These are phyloP conservation scores for Lentinula edodes DNA, from an alignment of 768 basidiomycete genomes.

Conservation along the genomic window DNA sequence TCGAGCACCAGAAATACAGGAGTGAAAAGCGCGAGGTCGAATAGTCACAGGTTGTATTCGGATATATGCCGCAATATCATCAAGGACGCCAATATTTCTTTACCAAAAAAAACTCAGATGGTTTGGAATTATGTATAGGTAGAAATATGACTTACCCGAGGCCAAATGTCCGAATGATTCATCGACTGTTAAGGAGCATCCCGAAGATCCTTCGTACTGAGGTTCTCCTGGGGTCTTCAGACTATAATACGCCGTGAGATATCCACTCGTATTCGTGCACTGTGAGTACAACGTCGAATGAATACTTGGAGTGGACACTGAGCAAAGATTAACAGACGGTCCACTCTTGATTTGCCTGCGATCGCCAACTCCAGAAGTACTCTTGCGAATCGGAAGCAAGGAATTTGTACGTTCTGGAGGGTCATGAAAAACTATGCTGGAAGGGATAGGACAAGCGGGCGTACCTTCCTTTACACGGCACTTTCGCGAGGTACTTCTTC, in stretches of 20 bases:
- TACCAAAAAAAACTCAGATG: no score
- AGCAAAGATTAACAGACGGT: constrained; percentile 37
- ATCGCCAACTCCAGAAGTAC: constrained; percentile 55
- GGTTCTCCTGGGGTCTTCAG: constrained; percentile 52
- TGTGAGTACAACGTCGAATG: constrained; percentile 17
- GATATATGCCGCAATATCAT: constrained; percentile 63
- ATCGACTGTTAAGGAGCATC: constrained; percentile 58
- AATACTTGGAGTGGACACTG: background rate
- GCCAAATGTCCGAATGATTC: constrained; percentile 53
- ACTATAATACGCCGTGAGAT: constrained; percentile 56
- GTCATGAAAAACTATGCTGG: background rate
- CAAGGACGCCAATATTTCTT: constrained; percentile 57
- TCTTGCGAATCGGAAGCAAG: constrained; percentile 52
- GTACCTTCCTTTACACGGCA: constrained; percentile 37
- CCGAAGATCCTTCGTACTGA: constrained; percentile 47
- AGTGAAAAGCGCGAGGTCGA: background rate
- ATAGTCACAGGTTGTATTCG: constrained; percentile 28
- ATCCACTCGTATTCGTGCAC: constrained; percentile 50
- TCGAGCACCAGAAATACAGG: no score
- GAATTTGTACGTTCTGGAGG: constrained; percentile 43
- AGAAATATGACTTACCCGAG: constrained; percentile 35
- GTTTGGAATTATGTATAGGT: no score
- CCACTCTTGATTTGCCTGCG: constrained; percentile 54
- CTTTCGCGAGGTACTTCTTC: constrained; percentile 45
- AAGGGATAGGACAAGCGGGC: constrained; percentile 7